phyloP scores from a whole-genome alignment of 2,329 filamentous ascomycete species.

The Myrmaecium sp. region DNA sequence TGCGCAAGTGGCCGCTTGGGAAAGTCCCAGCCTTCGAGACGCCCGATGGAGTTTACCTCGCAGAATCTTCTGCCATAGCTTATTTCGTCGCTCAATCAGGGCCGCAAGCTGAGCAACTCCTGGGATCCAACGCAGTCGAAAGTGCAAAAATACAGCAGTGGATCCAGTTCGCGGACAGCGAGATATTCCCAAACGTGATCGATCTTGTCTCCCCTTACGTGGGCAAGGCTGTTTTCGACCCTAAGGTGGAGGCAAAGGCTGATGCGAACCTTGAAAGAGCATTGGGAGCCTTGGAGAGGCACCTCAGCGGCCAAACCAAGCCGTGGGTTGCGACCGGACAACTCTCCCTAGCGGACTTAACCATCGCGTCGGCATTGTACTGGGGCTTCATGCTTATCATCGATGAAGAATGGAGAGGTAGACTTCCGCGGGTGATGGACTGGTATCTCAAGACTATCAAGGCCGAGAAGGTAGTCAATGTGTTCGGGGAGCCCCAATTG shows the following conservation, averaged over 20 bases:
- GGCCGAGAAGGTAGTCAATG: slow-evolving; percentile 7
- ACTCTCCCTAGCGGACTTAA: slow-evolving; percentile 11
- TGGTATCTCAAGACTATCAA: slow-evolving; percentile 10
- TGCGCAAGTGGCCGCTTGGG: slow-evolving; percentile 34
- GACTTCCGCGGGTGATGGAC: slow-evolving; percentile 7
- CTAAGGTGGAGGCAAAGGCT: slow-evolving; percentile 5
- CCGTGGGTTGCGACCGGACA: slow-evolving; percentile 8
- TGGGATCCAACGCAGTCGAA: slow-evolving; percentile 25
- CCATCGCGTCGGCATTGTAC: slow-evolving; percentile 7
- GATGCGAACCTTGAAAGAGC: slow-evolving; percentile 5
- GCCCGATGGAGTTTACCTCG: slow-evolving; percentile 29
- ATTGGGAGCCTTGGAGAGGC: slow-evolving; percentile 6
- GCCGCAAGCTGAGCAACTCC: slow-evolving; percentile 26
- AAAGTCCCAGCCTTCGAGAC: slow-evolving; percentile 34
- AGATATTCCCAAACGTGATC: slow-evolving; percentile 5
- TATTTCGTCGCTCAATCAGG: slow-evolving; percentile 30
- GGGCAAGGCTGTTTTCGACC: slow-evolving; percentile 7
- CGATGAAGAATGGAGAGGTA: slow-evolving; percentile 7
- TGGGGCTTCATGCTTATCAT: slow-evolving; percentile 9
- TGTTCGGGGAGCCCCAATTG: slow-evolving; percentile 5
- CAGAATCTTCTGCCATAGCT: slow-evolving; percentile 32
- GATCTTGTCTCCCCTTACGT: slow-evolving; percentile 6
- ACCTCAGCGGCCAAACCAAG: slow-evolving; percentile 4
- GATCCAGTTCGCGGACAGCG: slow-evolving; percentile 12
- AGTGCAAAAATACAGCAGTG: slow-evolving; percentile 29